phyloP scores from a whole-genome alignment of 1,284 basidiomycete genomes.

The Meripilus lineatus region DNA sequence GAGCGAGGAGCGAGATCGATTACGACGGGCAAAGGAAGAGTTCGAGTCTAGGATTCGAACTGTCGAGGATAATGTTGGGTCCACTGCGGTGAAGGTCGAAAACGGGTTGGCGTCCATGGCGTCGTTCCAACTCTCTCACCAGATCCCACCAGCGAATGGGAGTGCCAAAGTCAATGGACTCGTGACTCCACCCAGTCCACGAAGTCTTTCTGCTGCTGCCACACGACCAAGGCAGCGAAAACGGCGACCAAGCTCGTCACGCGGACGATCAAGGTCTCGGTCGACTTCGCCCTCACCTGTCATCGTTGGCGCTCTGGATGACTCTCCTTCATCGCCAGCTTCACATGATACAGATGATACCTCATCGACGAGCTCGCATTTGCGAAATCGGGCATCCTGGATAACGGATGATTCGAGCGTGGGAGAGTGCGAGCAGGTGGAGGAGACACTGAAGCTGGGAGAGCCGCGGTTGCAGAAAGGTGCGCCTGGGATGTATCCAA shows the following conservation, averaged over 20 bases:
- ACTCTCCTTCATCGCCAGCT: conserved; percentile 20
- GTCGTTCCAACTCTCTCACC: conserved; percentile 32
- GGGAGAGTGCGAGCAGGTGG: conserved; percentile 33
- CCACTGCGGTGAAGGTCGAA: conserved; percentile 38
- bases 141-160: conserved; percentile 35
- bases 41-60: conserved; percentile 63
- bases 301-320: conserved; percentile 22
- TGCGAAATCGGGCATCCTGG: conserved; percentile 36
- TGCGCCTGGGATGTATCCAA: conserved; percentile 31
- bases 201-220: conserved; percentile 62
- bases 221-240: conserved; percentile 25
- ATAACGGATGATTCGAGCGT: conserved; percentile 31
- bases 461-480: conserved; percentile 14
- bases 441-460: conserved; percentile 14
- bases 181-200: conserved; percentile 69
- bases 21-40: conserved; percentile 72
- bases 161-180: conserved; percentile 39
- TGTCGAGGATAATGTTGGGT: conserved; percentile 38
- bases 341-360: conserved; percentile 16
- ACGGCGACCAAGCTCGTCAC: conserved; percentile 26
- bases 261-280: conserved; percentile 29
- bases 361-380: conserved; percentile 26
- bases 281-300: conserved; percentile 26
- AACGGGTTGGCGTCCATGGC: conserved; percentile 39
- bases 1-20: conserved; percentile 74